A percentile compares a stretch with the other conserved stretches of the same genome.
Evolutionary conservation across 2,329 filamentous ascomycete genomes (phyloP).

Genomic region (Ophiocordyceps sinensis): DNA sequence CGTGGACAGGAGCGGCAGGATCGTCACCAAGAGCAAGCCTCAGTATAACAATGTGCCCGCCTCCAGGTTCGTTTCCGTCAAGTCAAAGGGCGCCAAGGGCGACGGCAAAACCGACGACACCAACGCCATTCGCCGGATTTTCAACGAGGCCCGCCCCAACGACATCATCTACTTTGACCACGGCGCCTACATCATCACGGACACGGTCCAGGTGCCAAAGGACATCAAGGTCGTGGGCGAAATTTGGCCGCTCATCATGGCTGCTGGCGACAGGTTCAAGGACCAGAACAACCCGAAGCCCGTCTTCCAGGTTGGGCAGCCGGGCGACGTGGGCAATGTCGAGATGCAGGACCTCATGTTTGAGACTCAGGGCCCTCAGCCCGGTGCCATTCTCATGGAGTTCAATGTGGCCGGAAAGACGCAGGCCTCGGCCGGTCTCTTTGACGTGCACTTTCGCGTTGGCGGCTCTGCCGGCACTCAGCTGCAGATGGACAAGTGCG

Average conservation of each 20-base stretch:
- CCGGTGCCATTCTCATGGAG: slow-evolving; percentile 80
- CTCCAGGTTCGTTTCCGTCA: slow-evolving; percentile 70
- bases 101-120: slow-evolving; percentile 85
- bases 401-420: slow-evolving; percentile 66
- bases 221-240: slow-evolving; percentile 81
- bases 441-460: slow-evolving; percentile 93
- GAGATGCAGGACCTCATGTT: slow-evolving; percentile 85
- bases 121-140: slow-evolving; percentile 61
- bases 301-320: slow-evolving; percentile 69
- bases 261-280: slow-evolving; percentile 56
- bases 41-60: slow-evolving; percentile 61
- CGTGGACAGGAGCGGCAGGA: slow-evolving; percentile 39
- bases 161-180: slow-evolving; percentile 63
- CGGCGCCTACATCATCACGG: slow-evolving; percentile 56
- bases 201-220: slow-evolving; percentile 59
- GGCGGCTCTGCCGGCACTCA: slow-evolving; percentile 75
- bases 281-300: slow-evolving; percentile 63
- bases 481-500: slow-evolving; percentile 65
- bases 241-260: slow-evolving; percentile 83
- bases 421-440: slow-evolving; percentile 64
- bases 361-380: slow-evolving; percentile 66
- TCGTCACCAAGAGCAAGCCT: slow-evolving; percentile 78
- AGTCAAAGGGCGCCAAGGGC: slow-evolving; percentile 68
- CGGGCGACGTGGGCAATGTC: slow-evolving; percentile 62
- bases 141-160: slow-evolving; percentile 50